Conservation (phyloP, 2,329 filamentous ascomycete species). For the Metarhizium album region DNA sequence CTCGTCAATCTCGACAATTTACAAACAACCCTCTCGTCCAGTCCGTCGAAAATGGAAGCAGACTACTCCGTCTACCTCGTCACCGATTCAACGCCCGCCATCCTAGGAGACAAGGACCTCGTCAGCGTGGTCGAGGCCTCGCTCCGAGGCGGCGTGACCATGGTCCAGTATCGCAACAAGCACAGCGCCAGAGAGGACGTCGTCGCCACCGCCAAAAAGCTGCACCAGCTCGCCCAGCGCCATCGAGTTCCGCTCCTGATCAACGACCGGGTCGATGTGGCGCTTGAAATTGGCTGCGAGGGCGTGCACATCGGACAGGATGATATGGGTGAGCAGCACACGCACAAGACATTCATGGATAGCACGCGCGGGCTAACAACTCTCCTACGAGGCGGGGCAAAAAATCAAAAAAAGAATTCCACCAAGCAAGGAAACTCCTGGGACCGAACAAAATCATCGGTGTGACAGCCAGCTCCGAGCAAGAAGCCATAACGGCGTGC, state of each 20-base stretch:
- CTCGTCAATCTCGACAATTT: not conserved
- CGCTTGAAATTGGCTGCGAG: slow-evolving; percentile 73
- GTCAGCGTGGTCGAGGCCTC: slow-evolving; percentile 64
- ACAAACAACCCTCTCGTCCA: not conserved
- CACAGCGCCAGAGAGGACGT: slow-evolving; percentile 61
- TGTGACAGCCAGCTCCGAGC: slow-evolving; percentile 65
- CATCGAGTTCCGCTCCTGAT: slow-evolving; percentile 73
- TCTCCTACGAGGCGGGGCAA: too few relatives aligned
- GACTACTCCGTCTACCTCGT: slow-evolving; percentile 85
- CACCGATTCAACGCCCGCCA: slow-evolving; percentile 81
- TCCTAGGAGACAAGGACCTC: slow-evolving; percentile 63
- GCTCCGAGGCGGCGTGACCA: slow-evolving; percentile 66
- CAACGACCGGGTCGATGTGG: slow-evolving; percentile 88
- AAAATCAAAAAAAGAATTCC: not conserved
- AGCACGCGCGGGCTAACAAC: too few relatives aligned
- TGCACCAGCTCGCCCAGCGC: slow-evolving; percentile 60
- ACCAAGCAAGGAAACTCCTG: slow-evolving; percentile 56
- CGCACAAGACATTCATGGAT: too few relatives aligned
- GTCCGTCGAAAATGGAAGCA: slow-evolving; percentile 19
- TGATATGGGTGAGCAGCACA: slow-evolving; percentile 57
- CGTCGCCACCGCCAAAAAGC: slow-evolving; percentile 55
- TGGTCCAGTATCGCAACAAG: slow-evolving; percentile 91
- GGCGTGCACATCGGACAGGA: slow-evolving; percentile 94
- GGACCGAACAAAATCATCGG: slow-evolving; percentile 75
- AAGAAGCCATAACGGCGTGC: slow-evolving; percentile 64